Evolutionary conservation across 768 basidiomycete genomes (phyloP).

Genomic region (Boletus pseudopeckii): DNA sequence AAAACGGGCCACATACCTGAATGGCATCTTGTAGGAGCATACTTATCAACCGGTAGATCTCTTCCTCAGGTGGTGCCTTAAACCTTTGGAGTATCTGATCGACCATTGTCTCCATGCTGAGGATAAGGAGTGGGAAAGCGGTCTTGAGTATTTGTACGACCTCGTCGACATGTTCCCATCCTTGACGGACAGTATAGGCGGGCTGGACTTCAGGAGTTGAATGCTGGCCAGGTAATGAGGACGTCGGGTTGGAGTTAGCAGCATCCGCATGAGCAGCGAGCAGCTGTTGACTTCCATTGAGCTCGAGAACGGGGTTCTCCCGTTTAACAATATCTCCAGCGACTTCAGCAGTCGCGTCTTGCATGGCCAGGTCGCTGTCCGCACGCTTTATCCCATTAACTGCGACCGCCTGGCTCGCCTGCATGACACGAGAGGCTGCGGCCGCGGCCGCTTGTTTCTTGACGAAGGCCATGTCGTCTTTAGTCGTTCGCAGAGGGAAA

Average conservation of each 20-base stretch:
- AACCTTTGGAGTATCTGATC: slow-evolving; percentile 91
- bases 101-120: slow-evolving; percentile 95
- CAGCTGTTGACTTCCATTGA: slow-evolving; percentile 26
- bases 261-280: slow-evolving; percentile 16
- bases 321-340: slow-evolving; percentile 26
- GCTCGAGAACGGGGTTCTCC: slow-evolving; percentile 17
- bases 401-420: slow-evolving; percentile 32
- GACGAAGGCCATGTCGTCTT: slow-evolving; percentile 59
- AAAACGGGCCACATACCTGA: slow-evolving; percentile 47
- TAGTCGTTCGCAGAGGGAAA: slow-evolving; percentile 86
- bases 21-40: slow-evolving; percentile 87
- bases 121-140: slow-evolving; percentile 88
- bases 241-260: slow-evolving; percentile 6
- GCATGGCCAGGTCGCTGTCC: slow-evolving; percentile 30
- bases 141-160: slow-evolving; percentile 93
- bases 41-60: slow-evolving; percentile 86
- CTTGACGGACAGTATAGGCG: slow-evolving; percentile 50
- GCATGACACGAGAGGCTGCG: slow-evolving; percentile 32
- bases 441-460: slow-evolving; percentile 41
- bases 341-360: slow-evolving; percentile 28
- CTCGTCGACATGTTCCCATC: slow-evolving; percentile 91
- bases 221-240: slow-evolving; percentile 15
- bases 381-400: slow-evolving; percentile 29
- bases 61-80: slow-evolving; percentile 87
- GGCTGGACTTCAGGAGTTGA: slow-evolving; percentile 21